phyloP scores from a whole-genome alignment of 2,329 filamentous ascomycete genomes.

The Fonsecaea monophora region DNA sequence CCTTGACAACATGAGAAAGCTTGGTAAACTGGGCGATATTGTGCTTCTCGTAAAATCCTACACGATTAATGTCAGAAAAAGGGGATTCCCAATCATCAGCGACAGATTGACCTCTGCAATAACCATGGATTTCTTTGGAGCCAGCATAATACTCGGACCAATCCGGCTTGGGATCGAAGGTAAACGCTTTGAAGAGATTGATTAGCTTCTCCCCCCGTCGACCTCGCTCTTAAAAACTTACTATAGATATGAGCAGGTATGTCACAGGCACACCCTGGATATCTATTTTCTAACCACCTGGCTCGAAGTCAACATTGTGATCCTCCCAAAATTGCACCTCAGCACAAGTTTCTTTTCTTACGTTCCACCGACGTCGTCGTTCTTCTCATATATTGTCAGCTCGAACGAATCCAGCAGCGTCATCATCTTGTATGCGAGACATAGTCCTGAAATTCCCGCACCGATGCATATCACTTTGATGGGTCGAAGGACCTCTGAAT shows the following conservation, averaged over 20 bases:
- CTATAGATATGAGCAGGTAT: conserved; percentile 15
- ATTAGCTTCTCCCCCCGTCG: background rate
- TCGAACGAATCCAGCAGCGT: conserved; percentile 42
- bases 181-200: conserved; percentile 21
- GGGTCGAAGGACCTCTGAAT: conserved; percentile 3
- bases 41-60: background rate
- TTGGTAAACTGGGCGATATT: conserved; percentile 3
- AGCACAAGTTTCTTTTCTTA: conserved; percentile 38
- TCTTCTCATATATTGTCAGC: conserved; percentile 53
- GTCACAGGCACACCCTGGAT: conserved; percentile 42
- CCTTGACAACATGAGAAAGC: background rate
- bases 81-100: too few relatives aligned
- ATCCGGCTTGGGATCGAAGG: conserved; percentile 38
- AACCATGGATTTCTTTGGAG: conserved; percentile 41
- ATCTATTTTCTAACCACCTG: conserved; percentile 47
- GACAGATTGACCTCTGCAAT: conserved; percentile 29
- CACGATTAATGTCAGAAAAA: too few relatives aligned
- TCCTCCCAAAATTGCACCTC: background rate
- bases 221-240: background rate
- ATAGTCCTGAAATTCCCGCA: conserved; percentile 26
- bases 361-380: conserved; percentile 49
- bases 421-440: conserved; percentile 28
- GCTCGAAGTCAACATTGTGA: background rate
- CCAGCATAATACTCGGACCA: conserved; percentile 38
- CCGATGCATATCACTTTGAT: conserved; percentile 34